Conservation (phyloP, 1,284 basidiomycete genomes). For the Cutaneotrichosporon cavernicola region DNA sequence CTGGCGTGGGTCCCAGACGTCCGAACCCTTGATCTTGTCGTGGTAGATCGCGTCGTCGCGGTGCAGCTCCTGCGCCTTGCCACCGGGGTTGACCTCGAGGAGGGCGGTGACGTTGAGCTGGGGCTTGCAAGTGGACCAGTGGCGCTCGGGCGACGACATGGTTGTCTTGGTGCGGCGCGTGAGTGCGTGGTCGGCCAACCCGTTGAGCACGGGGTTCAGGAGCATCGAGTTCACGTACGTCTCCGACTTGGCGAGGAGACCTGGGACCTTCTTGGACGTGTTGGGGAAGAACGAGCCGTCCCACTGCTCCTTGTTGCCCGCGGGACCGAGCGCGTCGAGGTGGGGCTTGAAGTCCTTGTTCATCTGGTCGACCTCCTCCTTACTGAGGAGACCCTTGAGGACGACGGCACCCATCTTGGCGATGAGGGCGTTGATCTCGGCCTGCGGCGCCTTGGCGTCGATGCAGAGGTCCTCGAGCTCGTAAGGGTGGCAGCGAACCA, state of each 20-base stretch:
- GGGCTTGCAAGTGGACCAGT: constrained; percentile 24
- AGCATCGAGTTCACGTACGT: constrained; percentile 20
- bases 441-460: constrained; percentile 24
- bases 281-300: constrained; percentile 27
- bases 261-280: constrained; percentile 25
- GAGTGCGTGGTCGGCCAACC: constrained; percentile 24
- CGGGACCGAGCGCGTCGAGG: constrained; percentile 19
- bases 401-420: constrained; percentile 27
- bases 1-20: constrained; percentile 21
- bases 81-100: constrained; percentile 24
- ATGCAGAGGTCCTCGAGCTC: constrained; percentile 26
- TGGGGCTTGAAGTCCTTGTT: constrained; percentile 24
- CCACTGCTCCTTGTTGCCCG: constrained; percentile 26
- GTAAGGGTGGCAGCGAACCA: constrained; percentile 24
- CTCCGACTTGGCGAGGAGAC: constrained; percentile 22
- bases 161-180: constrained; percentile 25
- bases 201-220: constrained; percentile 22
- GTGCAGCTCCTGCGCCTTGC: constrained; percentile 26
- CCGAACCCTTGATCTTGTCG: constrained; percentile 24
- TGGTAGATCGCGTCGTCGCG: constrained; percentile 28
- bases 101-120: constrained; percentile 27
- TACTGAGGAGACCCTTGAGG: constrained; percentile 23
- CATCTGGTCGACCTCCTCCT: constrained; percentile 20
- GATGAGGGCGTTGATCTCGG: constrained; percentile 27
- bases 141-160: constrained; percentile 23